phyloP scores from a whole-genome alignment of 2,329 filamentous ascomycete genomes.

The Aspergillus floridensis region DNA sequence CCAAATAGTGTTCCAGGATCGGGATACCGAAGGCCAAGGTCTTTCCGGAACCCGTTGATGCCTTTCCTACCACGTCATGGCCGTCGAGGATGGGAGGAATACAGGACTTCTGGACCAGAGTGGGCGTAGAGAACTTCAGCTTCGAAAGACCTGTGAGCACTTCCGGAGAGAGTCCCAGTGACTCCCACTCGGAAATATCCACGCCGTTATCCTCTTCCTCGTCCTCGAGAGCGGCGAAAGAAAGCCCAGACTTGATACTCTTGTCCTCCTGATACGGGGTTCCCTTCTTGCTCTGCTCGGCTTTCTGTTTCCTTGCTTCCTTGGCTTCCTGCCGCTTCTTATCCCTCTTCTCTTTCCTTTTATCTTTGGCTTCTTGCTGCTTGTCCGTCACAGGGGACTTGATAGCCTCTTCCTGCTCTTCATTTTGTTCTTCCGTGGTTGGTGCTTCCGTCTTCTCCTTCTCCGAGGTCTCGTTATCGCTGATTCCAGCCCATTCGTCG shows the following conservation, averaged over 20 bases:
- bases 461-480: conserved; percentile 45
- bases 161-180: conserved; percentile 68
- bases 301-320: conserved; percentile 26
- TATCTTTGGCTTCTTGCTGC: conserved; percentile 26
- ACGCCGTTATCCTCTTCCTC: conserved; percentile 60
- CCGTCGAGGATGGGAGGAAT: conserved; percentile 82
- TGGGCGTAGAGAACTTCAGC: conserved; percentile 77
- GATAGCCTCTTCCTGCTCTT: conserved; percentile 16
- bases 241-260: conserved; percentile 32
- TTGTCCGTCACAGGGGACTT: conserved; percentile 22
- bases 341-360: conserved; percentile 24
- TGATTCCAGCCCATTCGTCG: conserved; percentile 66
- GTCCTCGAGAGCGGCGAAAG: conserved; percentile 39
- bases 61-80: conserved; percentile 92
- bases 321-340: conserved; percentile 18
- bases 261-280: conserved; percentile 34
- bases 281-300: conserved; percentile 29
- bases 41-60: conserved; percentile 93
- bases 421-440: conserved; percentile 9
- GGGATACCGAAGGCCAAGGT: conserved; percentile 93
- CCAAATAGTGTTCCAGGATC: conserved; percentile 80
- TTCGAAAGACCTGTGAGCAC: conserved; percentile 72
- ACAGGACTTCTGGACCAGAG: conserved; percentile 71
- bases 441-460: conserved; percentile 18
- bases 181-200: conserved; percentile 71